Conservation (phyloP, 208 protist species). For the Herpetomonas samuelpessoai region DNA sequence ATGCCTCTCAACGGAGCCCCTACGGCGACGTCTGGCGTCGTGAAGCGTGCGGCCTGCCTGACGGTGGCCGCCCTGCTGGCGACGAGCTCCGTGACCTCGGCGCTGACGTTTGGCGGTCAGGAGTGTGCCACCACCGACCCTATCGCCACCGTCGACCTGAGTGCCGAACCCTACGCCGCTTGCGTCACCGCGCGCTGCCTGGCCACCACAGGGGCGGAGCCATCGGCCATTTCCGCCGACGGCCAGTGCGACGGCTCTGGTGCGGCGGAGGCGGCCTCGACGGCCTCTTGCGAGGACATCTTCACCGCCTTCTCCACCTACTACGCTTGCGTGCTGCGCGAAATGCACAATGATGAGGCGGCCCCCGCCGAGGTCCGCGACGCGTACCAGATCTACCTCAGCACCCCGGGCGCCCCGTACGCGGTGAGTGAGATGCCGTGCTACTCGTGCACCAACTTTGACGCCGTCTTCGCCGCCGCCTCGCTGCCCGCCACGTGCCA, state of each 20-base stretch:
- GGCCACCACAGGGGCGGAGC: conserved; percentile 14
- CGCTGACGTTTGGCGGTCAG: neutral
- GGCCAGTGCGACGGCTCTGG: conserved; percentile 35
- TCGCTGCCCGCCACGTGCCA: conserved; percentile 7
- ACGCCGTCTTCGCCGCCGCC: conserved; percentile 10
- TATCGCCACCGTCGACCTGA: conserved; percentile 18
- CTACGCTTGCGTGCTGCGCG: conserved; percentile 34
- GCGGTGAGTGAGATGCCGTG: conserved; percentile 25
- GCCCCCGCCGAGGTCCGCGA: neutral
- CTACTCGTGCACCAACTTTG: conserved; percentile 47
- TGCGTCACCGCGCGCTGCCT: conserved; percentile 33
- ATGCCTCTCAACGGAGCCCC: too few species aligned
- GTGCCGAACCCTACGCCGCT: conserved; percentile 2
- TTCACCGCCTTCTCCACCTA: conserved; percentile 30
- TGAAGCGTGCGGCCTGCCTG: neutral
- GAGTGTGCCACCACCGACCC: conserved; percentile 14
- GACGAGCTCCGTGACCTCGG: conserved; percentile 2
- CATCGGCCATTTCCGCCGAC: conserved; percentile 10
- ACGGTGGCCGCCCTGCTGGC: conserved; percentile 4
- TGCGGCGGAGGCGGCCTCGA: conserved; percentile 13
- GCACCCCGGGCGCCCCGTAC: conserved; percentile 34
- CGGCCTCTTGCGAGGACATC: conserved; percentile 20
- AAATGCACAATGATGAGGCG: conserved; percentile 2
- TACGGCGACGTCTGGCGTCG: too few species aligned
- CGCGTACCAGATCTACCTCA: conserved; percentile 13